Conservation (phyloP, 192 early-diverging fungal species). For the Spizellomyces sp. region DNA sequence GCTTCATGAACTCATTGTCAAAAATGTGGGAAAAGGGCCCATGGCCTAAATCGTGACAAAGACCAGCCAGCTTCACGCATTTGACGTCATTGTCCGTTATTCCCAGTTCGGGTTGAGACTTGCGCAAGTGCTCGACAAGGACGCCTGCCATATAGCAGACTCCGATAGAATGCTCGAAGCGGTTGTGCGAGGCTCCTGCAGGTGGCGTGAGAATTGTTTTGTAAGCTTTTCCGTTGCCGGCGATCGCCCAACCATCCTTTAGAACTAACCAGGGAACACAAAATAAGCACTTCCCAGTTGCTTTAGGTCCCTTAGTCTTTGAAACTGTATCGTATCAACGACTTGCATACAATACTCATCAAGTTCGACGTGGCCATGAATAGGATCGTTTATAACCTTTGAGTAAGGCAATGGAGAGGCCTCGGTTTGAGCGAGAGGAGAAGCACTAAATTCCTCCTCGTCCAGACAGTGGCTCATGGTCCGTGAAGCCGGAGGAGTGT, state of each 20-base stretch:
- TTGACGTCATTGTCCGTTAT: conserved; percentile 79
- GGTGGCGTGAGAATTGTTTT: background rate
- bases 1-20: conserved; percentile 86
- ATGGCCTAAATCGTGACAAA: conserved; percentile 97
- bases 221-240: conserved; percentile 3
- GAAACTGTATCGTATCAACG: conserved; percentile 91
- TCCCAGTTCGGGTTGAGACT: conserved; percentile 77
- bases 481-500: background rate
- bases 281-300: conserved; percentile 86
- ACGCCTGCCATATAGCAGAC: conserved; percentile 79
- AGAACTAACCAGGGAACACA: conserved; percentile 71
- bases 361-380: conserved; percentile 76
- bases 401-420: conserved; percentile 20
- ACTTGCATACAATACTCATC: conserved; percentile 48
- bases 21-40: conserved; percentile 96
- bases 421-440: background rate
- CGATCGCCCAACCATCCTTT: background rate
- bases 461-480: background rate
- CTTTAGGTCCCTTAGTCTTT: conserved; percentile 90
- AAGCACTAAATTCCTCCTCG: background rate
- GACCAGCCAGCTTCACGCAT: conserved; percentile 86
- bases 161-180: conserved; percentile 95
- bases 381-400: conserved; percentile 73
- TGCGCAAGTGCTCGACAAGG: conserved; percentile 67
- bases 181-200: conserved; percentile 86